Conservation (phyloP, 257 asterid species). For the Penstemon davidsonii region DNA sequence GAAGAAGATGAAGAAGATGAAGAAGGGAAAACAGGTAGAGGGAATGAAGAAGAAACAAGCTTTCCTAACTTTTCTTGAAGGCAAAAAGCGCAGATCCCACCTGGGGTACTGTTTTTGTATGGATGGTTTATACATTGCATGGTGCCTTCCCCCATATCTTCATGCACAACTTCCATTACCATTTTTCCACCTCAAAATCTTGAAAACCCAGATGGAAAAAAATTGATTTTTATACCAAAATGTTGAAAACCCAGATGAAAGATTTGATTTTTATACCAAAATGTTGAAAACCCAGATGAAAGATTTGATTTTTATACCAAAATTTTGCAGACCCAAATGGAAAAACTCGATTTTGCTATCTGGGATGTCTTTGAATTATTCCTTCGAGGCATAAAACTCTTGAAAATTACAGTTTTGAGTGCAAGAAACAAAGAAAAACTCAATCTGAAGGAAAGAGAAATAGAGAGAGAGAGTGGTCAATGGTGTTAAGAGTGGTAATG, state of each 20-base stretch:
- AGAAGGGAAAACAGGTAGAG: constrained; percentile 72
- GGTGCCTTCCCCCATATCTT: constrained; percentile 79
- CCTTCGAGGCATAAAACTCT: constrained; percentile 9
- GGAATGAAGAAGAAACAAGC: constrained; percentile 83
- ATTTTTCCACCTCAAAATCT: constrained; percentile 32
- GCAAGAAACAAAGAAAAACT: constrained; percentile 20
- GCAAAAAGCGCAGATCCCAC: constrained; percentile 95
- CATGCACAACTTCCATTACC: constrained; percentile 98
- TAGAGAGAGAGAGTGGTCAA: constrained; percentile 39
- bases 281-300: constrained; percentile 11
- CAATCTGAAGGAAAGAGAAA: constrained; percentile 12
- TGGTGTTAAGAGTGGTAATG: constrained; percentile 27
- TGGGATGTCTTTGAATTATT: constrained; percentile 21
- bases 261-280: neutral
- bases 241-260: neutral
- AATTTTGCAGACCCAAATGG: constrained; percentile 11
- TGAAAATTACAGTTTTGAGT: constrained; percentile 10
- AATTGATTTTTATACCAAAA: neutral
- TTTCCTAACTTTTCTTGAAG: constrained; percentile 98
- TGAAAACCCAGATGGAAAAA: neutral
- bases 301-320: constrained; percentile 21
- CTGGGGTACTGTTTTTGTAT: constrained; percentile 76
- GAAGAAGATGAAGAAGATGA: constrained; percentile 78
- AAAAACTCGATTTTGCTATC: constrained; percentile 22
- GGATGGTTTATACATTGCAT: constrained; percentile 85